Conservation (phyloP, 2,329 filamentous ascomycete genomes). For the Monosporascus sp. region DNA sequence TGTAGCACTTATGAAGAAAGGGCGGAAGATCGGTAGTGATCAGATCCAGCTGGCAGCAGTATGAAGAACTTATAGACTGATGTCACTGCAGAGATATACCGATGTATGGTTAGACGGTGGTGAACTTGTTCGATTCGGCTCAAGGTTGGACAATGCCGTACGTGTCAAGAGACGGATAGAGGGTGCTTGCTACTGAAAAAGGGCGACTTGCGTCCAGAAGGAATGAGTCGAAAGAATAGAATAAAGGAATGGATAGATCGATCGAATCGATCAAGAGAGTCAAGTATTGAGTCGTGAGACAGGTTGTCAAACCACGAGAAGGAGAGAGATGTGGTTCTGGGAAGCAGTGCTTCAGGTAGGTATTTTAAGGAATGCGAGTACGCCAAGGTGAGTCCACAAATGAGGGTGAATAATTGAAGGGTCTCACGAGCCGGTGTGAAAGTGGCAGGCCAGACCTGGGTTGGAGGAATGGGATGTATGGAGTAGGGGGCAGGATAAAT, state of each 20-base stretch:
- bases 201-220: conserved; percentile 26
- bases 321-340: conserved; percentile 9
- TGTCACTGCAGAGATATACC: conserved; percentile 7
- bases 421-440: conserved; percentile 22
- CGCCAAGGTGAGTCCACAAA: conserved; percentile 19
- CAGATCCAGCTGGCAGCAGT: conserved; percentile 10
- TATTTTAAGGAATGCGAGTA: conserved; percentile 24
- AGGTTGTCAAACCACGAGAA: conserved; percentile 11
- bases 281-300: conserved; percentile 1
- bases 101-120: conserved; percentile 17
- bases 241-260: conserved; percentile 17
- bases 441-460: conserved; percentile 15
- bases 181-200: conserved; percentile 17
- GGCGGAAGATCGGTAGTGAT: conserved; percentile 1
- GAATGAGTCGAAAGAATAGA: conserved; percentile 18
- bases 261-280: conserved; percentile 16
- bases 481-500: too few species aligned
- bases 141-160: conserved; percentile 12
- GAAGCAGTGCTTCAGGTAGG: conserved; percentile 1
- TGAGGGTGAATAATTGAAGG: conserved; percentile 17
- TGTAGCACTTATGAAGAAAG: not conserved
- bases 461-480: not conserved
- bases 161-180: too few species aligned
- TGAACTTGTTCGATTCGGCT: conserved; percentile 15
- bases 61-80: conserved; percentile 11